Conservation (phyloP, 2,329 filamentous ascomycete genomes). For the Pyrenochaeta sp. region DNA sequence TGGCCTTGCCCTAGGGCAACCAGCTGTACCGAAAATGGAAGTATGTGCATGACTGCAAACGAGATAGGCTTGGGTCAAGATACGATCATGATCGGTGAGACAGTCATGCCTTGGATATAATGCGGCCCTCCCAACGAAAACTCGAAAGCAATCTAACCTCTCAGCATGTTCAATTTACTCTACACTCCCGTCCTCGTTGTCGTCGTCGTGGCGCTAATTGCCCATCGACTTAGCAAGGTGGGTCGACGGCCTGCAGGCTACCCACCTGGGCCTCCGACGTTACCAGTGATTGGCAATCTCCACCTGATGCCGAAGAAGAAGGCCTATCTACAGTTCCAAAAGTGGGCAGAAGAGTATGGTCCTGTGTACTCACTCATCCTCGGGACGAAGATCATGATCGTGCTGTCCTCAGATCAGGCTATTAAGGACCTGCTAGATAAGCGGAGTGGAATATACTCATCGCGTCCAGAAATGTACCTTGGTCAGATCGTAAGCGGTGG, state of each 20-base stretch:
- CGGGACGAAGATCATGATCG: constrained; percentile 58
- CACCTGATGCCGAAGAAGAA: constrained; percentile 58
- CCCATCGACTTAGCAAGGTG: constrained; percentile 18
- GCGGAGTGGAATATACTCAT: constrained; percentile 60
- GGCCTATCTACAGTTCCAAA: constrained; percentile 58
- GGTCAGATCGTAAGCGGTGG: constrained; percentile 17
- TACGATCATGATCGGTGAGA: too few relatives aligned
- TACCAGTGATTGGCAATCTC: constrained; percentile 62
- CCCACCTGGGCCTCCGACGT: constrained; percentile 61
- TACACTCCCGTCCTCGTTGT: not conserved
- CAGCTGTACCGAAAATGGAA: too few relatives aligned
- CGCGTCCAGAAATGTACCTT: constrained; percentile 49
- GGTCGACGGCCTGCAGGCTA: constrained; percentile 47
- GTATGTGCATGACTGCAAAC: too few relatives aligned
- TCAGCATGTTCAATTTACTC: not conserved
- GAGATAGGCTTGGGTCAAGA: too few relatives aligned
- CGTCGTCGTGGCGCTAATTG: not conserved
- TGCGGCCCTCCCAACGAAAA: too few relatives aligned
- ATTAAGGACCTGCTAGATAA: constrained; percentile 64
- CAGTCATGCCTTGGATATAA: too few relatives aligned
- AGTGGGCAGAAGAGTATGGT: constrained; percentile 63
- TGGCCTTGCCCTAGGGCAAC: too few relatives aligned
- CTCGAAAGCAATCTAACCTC: too few relatives aligned
- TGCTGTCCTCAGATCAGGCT: constrained; percentile 56
- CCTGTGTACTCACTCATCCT: constrained; percentile 62